These are phyloP conservation scores for Scleroderma citrinum DNA, from an alignment of 768 basidiomycete genomes.

Conservation along the genomic window DNA sequence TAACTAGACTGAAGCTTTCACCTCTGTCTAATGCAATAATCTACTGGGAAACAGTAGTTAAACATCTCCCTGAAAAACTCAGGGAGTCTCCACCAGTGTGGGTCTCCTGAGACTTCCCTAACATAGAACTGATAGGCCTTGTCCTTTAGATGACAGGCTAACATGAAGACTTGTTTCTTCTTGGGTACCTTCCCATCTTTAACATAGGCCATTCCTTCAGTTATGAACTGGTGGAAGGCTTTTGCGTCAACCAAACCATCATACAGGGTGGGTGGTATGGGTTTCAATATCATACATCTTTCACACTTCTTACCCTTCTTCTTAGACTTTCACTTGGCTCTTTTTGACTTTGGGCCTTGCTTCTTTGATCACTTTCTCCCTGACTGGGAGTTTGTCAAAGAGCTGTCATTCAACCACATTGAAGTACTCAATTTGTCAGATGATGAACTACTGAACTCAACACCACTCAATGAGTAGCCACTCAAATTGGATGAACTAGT, in stretches of 20 bases:
- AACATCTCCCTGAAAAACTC: conserved; percentile 31
- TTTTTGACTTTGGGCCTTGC: too few species aligned
- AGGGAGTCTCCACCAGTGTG: conserved; percentile 21
- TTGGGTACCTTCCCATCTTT: conserved; percentile 12
- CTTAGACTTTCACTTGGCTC: not conserved
- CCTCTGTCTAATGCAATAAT: conserved; percentile 17
- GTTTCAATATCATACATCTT: not conserved
- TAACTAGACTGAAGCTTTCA: conserved; percentile 14
- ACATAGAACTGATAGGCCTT: conserved; percentile 30
- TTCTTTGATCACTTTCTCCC: not conserved
- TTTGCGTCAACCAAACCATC: not conserved
- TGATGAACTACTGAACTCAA: too few species aligned
- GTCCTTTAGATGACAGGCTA: conserved; percentile 27
- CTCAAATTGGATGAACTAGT: too few species aligned
- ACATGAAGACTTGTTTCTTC: conserved; percentile 12
- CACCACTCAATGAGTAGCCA: too few species aligned
- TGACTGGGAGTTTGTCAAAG: too few species aligned
- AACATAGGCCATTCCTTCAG: conserved; percentile 5
- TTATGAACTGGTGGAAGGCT: not conserved
- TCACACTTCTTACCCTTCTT: not conserved
- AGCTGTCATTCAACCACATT: too few species aligned
- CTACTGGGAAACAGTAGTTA: conserved; percentile 32
- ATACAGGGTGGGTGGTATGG: not conserved
- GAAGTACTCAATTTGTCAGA: too few species aligned
- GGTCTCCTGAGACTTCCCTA: conserved; percentile 20